Evolutionary conservation across 305 asterid genomes (phyloP), one percentile per base, ranked within the genome.

Genomic region (Solanum hybrid): DNA sequence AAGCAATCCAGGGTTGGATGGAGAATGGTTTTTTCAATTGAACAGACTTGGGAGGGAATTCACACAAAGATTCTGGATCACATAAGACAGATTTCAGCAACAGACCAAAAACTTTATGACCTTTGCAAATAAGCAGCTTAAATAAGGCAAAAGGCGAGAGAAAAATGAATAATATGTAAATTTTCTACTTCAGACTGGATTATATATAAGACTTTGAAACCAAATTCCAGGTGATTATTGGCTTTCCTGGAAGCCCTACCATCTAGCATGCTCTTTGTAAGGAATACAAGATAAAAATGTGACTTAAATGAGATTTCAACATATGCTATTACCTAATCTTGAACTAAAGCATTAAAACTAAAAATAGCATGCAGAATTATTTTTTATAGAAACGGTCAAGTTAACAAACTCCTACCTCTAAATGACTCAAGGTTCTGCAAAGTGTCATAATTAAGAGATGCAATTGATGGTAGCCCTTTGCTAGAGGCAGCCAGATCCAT

Each of bases 401-500:
- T 85, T 89, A 90, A 89, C 92, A 16, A 91, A 89, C 77, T 84
- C 97, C 89, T 90, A 98, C 99, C 99, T 93, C 98, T 94, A 92
- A 94, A 98, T 11, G 90, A 87, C 85, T 98, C 99, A 22, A 98
- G 99, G 92, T 95, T 95, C 89, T 98, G 99, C 90, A 97, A 88
- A 32, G 98, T 92, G 88, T 94, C 97, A 91, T 94, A 95, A 93
- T 96, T 98, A 91, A 98, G 99, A 88, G 99, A 93, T 77, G 93
- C 91, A 75, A 98, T 93, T 80, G 99, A 98, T 84, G 98, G 94
- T 69, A 98, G 90, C 77, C 98, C 98, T 93, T 95, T 98, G 93
- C 95, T 93, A 77, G 95, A 92, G 89, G 98, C 98, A 92, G 99
- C 99, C 92, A 98, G 90, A 90, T 98, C 99, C 99, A 98, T 96